Evolutionary conservation across 1,284 basidiomycete species (phyloP).

Genomic region (Ceratobasidium theobromae): DNA sequence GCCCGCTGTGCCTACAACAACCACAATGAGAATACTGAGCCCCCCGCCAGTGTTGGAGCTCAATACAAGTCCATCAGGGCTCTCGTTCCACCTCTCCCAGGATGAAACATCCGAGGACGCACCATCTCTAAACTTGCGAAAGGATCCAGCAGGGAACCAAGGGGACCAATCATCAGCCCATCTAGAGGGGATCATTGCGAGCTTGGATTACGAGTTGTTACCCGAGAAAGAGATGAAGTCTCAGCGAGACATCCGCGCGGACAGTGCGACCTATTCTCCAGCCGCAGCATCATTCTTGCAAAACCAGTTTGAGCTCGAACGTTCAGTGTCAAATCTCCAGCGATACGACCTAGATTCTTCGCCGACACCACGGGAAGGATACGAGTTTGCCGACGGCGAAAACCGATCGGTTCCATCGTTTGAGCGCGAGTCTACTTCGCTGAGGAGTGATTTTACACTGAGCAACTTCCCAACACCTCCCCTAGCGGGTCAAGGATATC

Average conservation of each 20-base stretch:
- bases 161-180: constrained; percentile 51
- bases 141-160: not conserved
- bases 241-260: not conserved
- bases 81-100: constrained; percentile 12
- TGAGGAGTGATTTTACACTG: constrained; percentile 63
- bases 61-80: not conserved
- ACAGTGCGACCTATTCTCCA: constrained; percentile 10
- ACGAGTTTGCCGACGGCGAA: constrained; percentile 34
- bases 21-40: not conserved
- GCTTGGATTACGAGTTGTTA: constrained; percentile 16
- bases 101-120: not conserved
- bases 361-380: constrained; percentile 14
- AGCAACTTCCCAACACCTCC: constrained; percentile 71
- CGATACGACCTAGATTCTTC: constrained; percentile 48
- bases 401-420: constrained; percentile 30
- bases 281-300: constrained; percentile 15
- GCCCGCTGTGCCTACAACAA: not conserved
- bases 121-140: not conserved
- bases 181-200: constrained; percentile 48
- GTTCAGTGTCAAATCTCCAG: constrained; percentile 55
- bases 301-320: constrained; percentile 12
- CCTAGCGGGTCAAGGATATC: constrained; percentile 37
- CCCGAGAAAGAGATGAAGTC: constrained; percentile 8
- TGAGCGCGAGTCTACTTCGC: constrained; percentile 40
- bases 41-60: not conserved